phyloP scores from a whole-genome alignment of 2,329 filamentous ascomycete genomes.

The Stagonosporopsis rhizophila region DNA sequence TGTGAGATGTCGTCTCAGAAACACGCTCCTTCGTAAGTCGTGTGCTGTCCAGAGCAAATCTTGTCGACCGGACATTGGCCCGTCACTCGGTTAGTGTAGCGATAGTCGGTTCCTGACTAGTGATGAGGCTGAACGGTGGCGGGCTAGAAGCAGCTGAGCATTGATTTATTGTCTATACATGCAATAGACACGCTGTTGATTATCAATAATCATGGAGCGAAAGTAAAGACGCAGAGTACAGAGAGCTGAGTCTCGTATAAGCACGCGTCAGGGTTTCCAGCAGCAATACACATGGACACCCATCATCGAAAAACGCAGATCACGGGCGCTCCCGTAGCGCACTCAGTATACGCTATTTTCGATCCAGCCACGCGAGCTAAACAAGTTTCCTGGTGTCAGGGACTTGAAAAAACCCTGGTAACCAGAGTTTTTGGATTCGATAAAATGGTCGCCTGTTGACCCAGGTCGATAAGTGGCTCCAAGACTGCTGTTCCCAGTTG shows the following conservation, averaged over 20 bases:
- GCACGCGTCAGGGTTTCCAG: no score
- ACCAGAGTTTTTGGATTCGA: constrained; percentile 8
- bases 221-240: no score
- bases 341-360: constrained; percentile 3
- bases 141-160: constrained; percentile 5
- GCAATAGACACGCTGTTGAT: background rate
- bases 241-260: no score
- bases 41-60: constrained; percentile 2
- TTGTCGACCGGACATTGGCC: constrained; percentile 6
- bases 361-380: no score
- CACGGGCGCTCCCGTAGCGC: constrained; percentile 27
- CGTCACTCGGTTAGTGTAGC: constrained; percentile 4
- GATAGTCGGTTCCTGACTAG: constrained; percentile 18
- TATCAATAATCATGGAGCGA: no score
- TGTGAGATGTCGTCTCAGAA: background rate
- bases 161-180: background rate
- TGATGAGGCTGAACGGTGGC: constrained; percentile 1
- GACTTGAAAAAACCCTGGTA: background rate
- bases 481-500: background rate
- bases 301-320: constrained; percentile 19
- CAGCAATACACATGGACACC: no score
- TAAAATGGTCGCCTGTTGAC: background rate
- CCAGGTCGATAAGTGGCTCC: background rate
- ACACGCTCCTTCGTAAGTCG: no score
- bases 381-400: no score